Conservation (phyloP, 1,284 basidiomycete species). For the Cutaneotrichosporon sp. region DNA sequence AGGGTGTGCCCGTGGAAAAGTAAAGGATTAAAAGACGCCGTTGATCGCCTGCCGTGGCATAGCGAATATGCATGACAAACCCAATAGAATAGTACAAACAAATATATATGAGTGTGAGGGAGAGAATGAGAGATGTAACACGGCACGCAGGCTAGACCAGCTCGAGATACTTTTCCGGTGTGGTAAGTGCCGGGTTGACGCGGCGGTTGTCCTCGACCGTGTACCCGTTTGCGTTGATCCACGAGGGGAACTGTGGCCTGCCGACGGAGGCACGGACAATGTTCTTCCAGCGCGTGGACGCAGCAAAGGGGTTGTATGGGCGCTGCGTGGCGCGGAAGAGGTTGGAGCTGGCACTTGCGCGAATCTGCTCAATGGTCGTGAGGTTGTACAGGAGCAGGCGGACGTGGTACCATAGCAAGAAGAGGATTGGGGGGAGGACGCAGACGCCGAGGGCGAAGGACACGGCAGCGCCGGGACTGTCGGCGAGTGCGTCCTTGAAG, state of each 20-base stretch:
- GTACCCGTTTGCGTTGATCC: constrained; percentile 42
- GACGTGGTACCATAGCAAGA: constrained; percentile 74
- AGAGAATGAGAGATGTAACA: neutral
- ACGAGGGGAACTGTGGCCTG: constrained; percentile 44
- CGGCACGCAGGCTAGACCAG: constrained; percentile 12
- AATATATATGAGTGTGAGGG: neutral
- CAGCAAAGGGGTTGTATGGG: constrained; percentile 45
- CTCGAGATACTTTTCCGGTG: constrained; percentile 23
- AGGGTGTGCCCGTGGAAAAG: neutral
- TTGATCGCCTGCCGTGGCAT: too few species aligned
- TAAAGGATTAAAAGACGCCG: neutral
- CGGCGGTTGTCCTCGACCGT: constrained; percentile 28
- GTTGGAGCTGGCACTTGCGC: constrained; percentile 37
- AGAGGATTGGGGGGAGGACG: constrained; percentile 73
- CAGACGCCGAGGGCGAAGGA: constrained; percentile 64
- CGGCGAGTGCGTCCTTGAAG: constrained; percentile 58
- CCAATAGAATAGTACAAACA: neutral
- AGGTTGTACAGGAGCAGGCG: constrained; percentile 73
- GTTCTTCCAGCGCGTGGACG: constrained; percentile 32
- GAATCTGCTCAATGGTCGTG: constrained; percentile 77
- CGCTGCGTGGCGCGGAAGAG: constrained; percentile 27
- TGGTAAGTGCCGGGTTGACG: constrained; percentile 42
- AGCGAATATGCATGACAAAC: too few species aligned
- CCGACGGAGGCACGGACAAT: constrained; percentile 40
- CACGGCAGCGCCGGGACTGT: constrained; percentile 68